Conservation (phyloP, 1,284 basidiomycete genomes). For the Peniophora sp. region DNA sequence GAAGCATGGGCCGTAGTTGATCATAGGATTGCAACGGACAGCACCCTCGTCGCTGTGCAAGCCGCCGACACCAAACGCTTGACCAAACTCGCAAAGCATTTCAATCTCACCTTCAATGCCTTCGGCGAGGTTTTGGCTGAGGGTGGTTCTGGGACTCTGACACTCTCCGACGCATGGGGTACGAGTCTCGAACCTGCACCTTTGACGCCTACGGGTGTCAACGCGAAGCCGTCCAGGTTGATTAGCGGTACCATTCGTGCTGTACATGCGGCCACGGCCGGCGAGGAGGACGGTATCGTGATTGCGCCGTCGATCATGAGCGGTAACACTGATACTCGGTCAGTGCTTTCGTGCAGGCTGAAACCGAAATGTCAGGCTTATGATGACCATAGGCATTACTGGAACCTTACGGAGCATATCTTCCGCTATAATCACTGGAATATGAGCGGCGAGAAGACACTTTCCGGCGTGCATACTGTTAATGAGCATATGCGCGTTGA, state of each 20-base stretch:
- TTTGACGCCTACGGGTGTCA: slow-evolving; percentile 35
- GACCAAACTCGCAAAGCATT: slow-evolving; percentile 30
- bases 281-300: slow-evolving; percentile 20
- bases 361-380: too few species aligned
- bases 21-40: slow-evolving; percentile 40
- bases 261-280: slow-evolving; percentile 10
- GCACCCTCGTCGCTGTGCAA: slow-evolving; percentile 32
- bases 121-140: slow-evolving; percentile 29
- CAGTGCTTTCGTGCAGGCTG: neutral
- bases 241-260: slow-evolving; percentile 46
- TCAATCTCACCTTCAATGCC: slow-evolving; percentile 38
- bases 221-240: slow-evolving; percentile 37
- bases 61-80: slow-evolving; percentile 34
- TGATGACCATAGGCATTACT: slow-evolving; percentile 37
- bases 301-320: slow-evolving; percentile 47
- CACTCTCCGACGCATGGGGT: slow-evolving; percentile 34
- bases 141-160: slow-evolving; percentile 25
- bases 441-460: slow-evolving; percentile 22
- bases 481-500: slow-evolving; percentile 26
- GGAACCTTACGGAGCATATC: slow-evolving; percentile 40
- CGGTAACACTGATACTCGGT: slow-evolving; percentile 32
- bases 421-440: slow-evolving; percentile 39
- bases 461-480: slow-evolving; percentile 51
- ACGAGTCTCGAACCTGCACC: slow-evolving; percentile 48
- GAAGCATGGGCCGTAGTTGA: slow-evolving; percentile 45